Conservation (phyloP, 495 filamentous ascomycete genomes). For the Chaetomium cochliodes region DNA sequence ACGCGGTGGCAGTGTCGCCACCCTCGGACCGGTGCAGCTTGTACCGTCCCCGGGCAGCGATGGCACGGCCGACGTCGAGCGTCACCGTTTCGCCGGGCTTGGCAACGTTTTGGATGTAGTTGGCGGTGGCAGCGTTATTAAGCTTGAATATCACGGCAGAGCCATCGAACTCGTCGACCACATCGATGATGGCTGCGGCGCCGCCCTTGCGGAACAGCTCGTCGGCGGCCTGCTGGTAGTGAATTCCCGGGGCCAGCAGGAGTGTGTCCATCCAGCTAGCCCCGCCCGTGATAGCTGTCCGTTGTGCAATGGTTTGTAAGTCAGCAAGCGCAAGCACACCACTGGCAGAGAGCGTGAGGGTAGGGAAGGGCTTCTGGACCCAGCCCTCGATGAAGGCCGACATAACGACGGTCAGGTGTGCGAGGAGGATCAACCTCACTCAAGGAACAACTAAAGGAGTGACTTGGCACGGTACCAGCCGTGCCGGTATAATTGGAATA, state of each 20-base stretch:
- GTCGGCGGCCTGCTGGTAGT: conserved; percentile 59
- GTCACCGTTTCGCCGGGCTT: conserved; percentile 46
- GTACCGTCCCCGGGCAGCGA: conserved; percentile 21
- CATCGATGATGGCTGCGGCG: conserved; percentile 22
- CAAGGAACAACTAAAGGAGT: neutral
- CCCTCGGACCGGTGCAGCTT: conserved; percentile 22
- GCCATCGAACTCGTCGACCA: conserved; percentile 40
- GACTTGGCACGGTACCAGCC: neutral
- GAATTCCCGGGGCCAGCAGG: conserved; percentile 58
- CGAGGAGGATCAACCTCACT: neutral
- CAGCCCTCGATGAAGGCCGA: conserved; percentile 36
- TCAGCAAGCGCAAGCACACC: conserved; percentile 58
- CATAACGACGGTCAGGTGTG: neutral
- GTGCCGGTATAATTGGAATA: neutral
- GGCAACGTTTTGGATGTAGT: conserved; percentile 51
- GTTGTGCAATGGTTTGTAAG: conserved; percentile 51
- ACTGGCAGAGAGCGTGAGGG: conserved; percentile 46
- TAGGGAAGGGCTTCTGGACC: conserved; percentile 38
- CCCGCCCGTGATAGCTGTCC: conserved; percentile 56
- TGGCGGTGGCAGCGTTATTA: conserved; percentile 54
- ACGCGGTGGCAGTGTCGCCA: conserved; percentile 36
- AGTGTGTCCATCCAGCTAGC: conserved; percentile 53
- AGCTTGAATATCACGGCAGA: conserved; percentile 44
- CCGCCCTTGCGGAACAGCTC: conserved; percentile 36
- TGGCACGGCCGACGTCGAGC: conserved; percentile 43